Evolutionary conservation across 2,329 filamentous ascomycete genomes (phyloP), one percentile per base, ranked within the genome.

Genomic region (Coniochaeta ligniaria): DNA sequence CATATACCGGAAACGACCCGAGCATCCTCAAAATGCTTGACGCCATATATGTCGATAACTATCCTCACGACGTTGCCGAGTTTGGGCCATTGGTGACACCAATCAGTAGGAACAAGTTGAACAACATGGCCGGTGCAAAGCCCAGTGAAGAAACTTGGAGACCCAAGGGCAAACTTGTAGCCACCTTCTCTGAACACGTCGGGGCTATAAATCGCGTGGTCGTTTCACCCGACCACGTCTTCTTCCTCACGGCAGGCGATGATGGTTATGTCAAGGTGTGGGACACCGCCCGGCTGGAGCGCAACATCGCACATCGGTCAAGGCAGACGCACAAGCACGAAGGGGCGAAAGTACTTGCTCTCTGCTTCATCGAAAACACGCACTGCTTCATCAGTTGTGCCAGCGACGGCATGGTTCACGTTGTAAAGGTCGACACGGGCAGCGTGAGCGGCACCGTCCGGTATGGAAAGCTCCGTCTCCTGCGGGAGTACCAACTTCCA

Each of bases 351-450:
- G 89, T 98, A 2, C 87, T 91, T 33, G 88, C 91, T 16, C 74
- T 99, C 24, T 93, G 91, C 66, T 98, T 99, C 70, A 85, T 99
- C 43, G 93, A 98, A 70, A 90, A 92, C 66, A 96, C 93, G 0
- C 92, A 98, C 72, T 93, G 91, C 24, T 98, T 99, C 71, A 82
- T 96, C 63, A 96, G 91, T 69, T 95, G 91, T 59, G 93, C 91
- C 6, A 92, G 85, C 55, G 93, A 99, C 72, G 95, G 95, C 24
- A 94, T 88, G 67, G 87, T 99, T 11, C 89, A 96, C 69, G 90
- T 96, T 2, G 89, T 97, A 63, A 92, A 92, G 70, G 87, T 96
- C n/a, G 83, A 85, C 61, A 82, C 80, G 1, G 71, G 75, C 7
- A 67, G 74, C 4, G 73, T 75, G 22, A 76, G 72, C 60, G 74